phyloP scores from a whole-genome alignment of 2,329 filamentous ascomycete species.

The Fusarium robinianum region DNA sequence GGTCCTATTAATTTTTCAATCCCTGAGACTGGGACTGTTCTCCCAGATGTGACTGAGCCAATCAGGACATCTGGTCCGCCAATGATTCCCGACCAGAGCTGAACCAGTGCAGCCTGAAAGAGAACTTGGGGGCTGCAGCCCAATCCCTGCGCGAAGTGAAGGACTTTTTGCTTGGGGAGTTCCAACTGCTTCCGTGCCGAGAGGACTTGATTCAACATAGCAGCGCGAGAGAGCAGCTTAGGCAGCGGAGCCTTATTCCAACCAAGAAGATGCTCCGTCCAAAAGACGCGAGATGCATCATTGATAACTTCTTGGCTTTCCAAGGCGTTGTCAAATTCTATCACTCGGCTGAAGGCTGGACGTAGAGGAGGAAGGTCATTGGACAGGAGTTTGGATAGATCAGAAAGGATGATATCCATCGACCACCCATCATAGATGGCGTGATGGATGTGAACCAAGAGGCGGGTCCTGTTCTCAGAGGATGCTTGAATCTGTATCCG shows the following conservation, averaged over 20 bases:
- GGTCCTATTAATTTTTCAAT: constrained; percentile 80
- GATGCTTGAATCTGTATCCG: constrained; percentile 56
- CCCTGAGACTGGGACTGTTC: constrained; percentile 70
- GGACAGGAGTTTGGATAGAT: constrained; percentile 61
- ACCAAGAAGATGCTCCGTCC: constrained; percentile 67
- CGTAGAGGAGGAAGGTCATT: constrained; percentile 41
- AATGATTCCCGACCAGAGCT: constrained; percentile 67
- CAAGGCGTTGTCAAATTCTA: constrained; percentile 50
- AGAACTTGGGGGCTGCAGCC: constrained; percentile 69
- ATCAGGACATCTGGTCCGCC: constrained; percentile 71
- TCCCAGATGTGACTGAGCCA: constrained; percentile 80
- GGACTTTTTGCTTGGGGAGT: constrained; percentile 28
- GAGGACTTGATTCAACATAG: constrained; percentile 13
- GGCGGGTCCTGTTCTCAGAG: constrained; percentile 30
- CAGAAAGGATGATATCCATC: constrained; percentile 71
- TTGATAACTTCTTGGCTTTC: constrained; percentile 31
- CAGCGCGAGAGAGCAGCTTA: constrained; percentile 46
- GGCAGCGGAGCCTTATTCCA: constrained; percentile 61
- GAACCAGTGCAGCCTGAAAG: constrained; percentile 73
- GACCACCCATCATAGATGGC: constrained; percentile 95
- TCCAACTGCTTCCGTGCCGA: constrained; percentile 20
- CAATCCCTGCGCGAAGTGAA: constrained; percentile 43
- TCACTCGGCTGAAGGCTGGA: constrained; percentile 65
- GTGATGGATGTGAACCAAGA: constrained; percentile 72
- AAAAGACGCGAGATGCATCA: constrained; percentile 63